Evolutionary conservation across 768 basidiomycete genomes (phyloP), one percentile per base, ranked within the genome.

Genomic region (Phaeotremella skinneri): DNA sequence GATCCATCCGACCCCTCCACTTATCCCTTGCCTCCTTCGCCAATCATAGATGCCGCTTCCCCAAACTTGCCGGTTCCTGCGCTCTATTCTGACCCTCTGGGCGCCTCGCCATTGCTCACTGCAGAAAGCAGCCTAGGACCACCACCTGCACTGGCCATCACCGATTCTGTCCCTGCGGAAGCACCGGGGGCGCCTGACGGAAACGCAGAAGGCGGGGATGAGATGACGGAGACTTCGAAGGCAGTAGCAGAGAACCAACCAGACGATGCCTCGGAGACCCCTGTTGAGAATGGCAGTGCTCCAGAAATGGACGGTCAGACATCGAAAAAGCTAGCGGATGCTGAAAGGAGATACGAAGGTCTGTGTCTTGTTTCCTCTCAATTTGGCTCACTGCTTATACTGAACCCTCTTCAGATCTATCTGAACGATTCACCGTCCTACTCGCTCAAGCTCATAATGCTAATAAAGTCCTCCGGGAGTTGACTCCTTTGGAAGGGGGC

Each of bases 401-500:
- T 21, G 26, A 21, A 17, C 52, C 16, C 14, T 23, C 30, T 21
- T n/a, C 21, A 69, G 69, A 65, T 13, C 56, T 71, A 17, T 64
- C 69, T 17, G 25, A 50, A 37, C 66, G 59, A n/a, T 66, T 59
- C 45, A 56, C 62, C 6, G 55, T 52, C 16, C 31, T 65, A 20
- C 47, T 61, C 13, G 57, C 56, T 2, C 71, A 73, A 43, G 55
- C 61, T 2, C 50, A 63, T 5, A 64, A 62, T 16, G 73, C 70
- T 37, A 88, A 92, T 67, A 75, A 79, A 11, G 78, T 90, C 3
- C 76, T 98, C 47, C 81, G 79, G 9, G 88, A 88, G 55, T 73
- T 87, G 3, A 88, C 90, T 0, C 85, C 90, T 0, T 67, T 92
- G 13, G 81, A 86, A 59, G 83, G 83, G 17, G 75, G 75, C 21